phyloP scores from a whole-genome alignment of 1,139 yeast species.

The Yamadazyma dendronema region DNA sequence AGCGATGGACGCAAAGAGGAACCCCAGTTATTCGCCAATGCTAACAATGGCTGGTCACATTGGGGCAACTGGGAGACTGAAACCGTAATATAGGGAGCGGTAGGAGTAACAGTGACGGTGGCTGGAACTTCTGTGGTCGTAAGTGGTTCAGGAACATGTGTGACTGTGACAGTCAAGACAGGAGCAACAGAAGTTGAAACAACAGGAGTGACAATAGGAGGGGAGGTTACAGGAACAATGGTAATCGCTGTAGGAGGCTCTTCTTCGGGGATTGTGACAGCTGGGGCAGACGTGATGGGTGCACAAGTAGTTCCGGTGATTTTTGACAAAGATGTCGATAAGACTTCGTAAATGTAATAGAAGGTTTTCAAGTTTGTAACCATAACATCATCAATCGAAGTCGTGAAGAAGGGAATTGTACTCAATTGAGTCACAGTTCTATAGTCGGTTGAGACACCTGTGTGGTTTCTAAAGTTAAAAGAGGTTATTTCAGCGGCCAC shows the following conservation, averaged over 20 bases:
- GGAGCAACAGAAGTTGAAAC: neutral
- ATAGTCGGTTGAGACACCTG: conserved; percentile 2
- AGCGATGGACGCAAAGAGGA: neutral
- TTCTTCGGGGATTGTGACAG: neutral
- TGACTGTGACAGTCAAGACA: neutral
- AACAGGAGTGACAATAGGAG: neutral
- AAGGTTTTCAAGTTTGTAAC: conserved; percentile 6
- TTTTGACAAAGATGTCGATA: conserved; percentile 1
- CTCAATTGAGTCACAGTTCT: neutral
- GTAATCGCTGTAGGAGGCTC: neutral
- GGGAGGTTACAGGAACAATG: neutral
- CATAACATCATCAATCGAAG: conserved; percentile 5
- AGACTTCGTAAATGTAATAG: conserved; percentile 6
- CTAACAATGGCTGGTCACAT: neutral
- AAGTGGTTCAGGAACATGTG: neutral
- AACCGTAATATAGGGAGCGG: neutral
- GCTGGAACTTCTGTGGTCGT: neutral
- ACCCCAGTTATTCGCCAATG: neutral
- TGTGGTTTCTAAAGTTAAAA: conserved; percentile 5
- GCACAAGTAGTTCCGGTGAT: neutral
- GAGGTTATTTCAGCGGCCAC: conserved; percentile 4
- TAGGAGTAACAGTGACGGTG: conserved; percentile 1
- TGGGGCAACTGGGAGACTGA: neutral
- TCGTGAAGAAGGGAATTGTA: conserved; percentile 7
- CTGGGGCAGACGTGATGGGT: neutral